Evolutionary conservation across 306 rosid genomes (phyloP), one percentile per base, ranked within the genome.

Genomic region (Trifolium pratense): DNA sequence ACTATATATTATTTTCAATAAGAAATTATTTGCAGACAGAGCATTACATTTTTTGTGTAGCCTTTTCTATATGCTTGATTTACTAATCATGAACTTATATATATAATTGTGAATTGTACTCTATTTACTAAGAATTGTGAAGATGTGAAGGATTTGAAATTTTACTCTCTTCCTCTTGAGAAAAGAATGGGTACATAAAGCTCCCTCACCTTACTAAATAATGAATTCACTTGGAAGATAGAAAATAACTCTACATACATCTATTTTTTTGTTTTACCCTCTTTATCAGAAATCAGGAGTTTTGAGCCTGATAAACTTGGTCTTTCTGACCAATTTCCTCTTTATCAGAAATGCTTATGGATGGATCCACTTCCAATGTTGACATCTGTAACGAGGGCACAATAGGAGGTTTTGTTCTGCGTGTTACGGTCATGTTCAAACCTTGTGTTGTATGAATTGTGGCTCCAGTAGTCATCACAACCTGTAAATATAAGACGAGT

Each of bases 371-470:
- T 31, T 74, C 86, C 74, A 84, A 39, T 31, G 82, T 52, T 9
- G 92, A 74, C 80, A 63, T 79, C 58, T 88, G 93, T 82, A 94
- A 78, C 14, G 88, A 76, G 70, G 96, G 96, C 40, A 91, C 81
- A 36, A 88, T 79, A 11, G 90, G 91, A 75, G 96, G 96, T 79
- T 88, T 87, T 71, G 75, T 85, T 86, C 97, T 88, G 82, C 78
- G 86, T 0, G 97, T 84, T 31, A 94, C 93, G 0, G 97, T 90
- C 96, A 94, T 94, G 60, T 79, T 86, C 85, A 94, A 82, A 59
- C 99, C 99, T 73, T 87, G 84, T 56, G 96, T 94, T 3, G 99
- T 94, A 84, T 94, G 99, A 77, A 94, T 94, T 66, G 96, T 94
- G 17, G 99, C 97, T 71, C 99, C 97, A 6, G 97, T 94, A 9